Percentiles rank a stretch among this genome's conserved stretches.
Evolutionary conservation across 306 rosid genomes (phyloP).

Genomic region (Dryas octopetala): DNA sequence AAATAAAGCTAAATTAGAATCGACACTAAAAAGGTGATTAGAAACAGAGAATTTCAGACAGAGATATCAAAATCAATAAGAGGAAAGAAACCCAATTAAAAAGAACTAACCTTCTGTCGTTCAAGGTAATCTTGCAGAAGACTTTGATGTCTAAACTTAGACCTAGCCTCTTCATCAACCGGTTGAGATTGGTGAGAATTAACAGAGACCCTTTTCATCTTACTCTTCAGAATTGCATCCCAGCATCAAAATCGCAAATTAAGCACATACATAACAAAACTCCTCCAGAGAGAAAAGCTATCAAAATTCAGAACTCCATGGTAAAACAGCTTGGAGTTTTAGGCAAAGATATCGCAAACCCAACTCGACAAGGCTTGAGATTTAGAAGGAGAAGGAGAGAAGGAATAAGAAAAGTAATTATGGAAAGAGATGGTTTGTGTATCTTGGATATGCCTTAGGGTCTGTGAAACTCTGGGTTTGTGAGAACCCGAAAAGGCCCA

Average conservation of each 20-base stretch:
- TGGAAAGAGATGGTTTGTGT: constrained; percentile 6
- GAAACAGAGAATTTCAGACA: not conserved
- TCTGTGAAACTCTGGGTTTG: constrained; percentile 6
- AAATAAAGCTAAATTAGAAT: not conserved
- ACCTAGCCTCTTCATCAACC: constrained; percentile 14
- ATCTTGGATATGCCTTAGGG: not conserved
- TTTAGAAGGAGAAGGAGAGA: not conserved
- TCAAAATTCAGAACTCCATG: not conserved
- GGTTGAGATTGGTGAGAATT: constrained; percentile 26
- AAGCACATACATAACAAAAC: not conserved
- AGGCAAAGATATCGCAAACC: not conserved
- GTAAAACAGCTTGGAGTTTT: not conserved
- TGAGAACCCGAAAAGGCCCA: constrained; percentile 43
- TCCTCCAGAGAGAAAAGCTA: not conserved
- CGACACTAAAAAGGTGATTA: not conserved
- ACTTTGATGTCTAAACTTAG: constrained; percentile 11
- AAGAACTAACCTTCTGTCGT: constrained; percentile 48
- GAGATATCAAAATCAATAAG: not conserved
- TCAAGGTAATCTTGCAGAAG: constrained; percentile 44
- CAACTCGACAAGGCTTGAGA: not conserved
- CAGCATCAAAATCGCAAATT: constrained; percentile 4
- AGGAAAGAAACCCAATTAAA: not conserved
- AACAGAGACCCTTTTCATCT: constrained; percentile 40
- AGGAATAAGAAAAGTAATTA: not conserved
- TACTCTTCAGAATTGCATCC: constrained; percentile 4